Evolutionary conservation across 305 asterid species (phyloP).

Genomic region (Galium porrigens): DNA sequence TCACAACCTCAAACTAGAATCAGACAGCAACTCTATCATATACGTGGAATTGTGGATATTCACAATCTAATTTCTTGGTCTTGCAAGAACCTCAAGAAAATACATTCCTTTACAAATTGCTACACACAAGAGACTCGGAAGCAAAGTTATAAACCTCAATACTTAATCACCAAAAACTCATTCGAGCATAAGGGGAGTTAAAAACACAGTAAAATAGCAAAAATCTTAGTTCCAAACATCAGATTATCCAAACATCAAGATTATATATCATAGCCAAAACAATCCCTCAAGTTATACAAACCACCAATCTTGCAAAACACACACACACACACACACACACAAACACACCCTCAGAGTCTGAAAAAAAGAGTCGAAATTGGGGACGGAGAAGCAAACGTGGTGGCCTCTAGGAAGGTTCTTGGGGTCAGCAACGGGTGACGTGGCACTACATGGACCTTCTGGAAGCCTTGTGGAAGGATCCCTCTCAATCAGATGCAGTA

Average conservation of each 20-base stretch:
- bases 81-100: not conserved
- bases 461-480: slow-evolving; percentile 57
- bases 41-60: too few relatives aligned
- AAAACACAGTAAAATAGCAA: not conserved
- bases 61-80: not conserved
- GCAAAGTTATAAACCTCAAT: too few relatives aligned
- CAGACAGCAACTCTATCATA: not conserved
- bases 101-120: not conserved
- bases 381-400: slow-evolving; percentile 63
- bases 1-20: not conserved
- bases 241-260: not conserved
- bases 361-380: slow-evolving; percentile 54
- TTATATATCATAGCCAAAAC: not conserved
- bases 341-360: slow-evolving; percentile 43
- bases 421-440: slow-evolving; percentile 42
- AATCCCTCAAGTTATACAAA: not conserved
- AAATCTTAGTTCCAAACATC: not conserved
- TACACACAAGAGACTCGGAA: not conserved
- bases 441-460: slow-evolving; percentile 63
- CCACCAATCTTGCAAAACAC: not conserved
- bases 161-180: not conserved
- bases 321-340: not conserved
- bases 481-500: slow-evolving; percentile 65
- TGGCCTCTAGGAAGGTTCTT: slow-evolving; percentile 56
- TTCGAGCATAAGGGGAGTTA: not conserved